Conservation (phyloP, 306 rosid species). For the Cicer judaicum region DNA sequence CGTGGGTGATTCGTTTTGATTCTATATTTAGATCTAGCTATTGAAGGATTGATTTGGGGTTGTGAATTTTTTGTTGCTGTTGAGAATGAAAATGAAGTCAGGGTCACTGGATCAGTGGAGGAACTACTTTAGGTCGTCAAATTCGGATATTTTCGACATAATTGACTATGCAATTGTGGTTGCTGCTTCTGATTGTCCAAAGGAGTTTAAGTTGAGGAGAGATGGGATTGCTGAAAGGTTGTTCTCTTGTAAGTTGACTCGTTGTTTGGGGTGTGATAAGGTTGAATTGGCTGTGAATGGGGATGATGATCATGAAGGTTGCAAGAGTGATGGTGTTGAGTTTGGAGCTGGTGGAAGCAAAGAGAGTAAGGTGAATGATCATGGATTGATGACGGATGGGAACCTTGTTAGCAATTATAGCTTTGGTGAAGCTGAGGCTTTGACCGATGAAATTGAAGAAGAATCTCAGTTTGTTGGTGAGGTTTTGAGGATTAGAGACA, state of each 20-base stretch:
- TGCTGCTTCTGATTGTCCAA: conserved; percentile 87
- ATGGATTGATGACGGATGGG: conserved; percentile 49
- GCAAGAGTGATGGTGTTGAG: conserved; percentile 52
- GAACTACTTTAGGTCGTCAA: conserved; percentile 68
- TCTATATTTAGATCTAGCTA: conserved; percentile 21
- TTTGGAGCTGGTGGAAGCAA: conserved; percentile 56
- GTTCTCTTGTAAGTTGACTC: conserved; percentile 58
- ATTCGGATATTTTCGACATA: conserved; percentile 73
- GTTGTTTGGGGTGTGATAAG: conserved; percentile 75
- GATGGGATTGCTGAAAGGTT: conserved; percentile 81
- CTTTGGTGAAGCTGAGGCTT: conserved; percentile 87
- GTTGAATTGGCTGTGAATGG: conserved; percentile 60
- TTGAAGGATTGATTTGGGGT: conserved; percentile 19
- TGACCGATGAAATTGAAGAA: conserved; percentile 86
- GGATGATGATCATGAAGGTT: conserved; percentile 43
- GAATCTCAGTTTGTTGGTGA: conserved; percentile 67
- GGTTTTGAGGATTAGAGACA: conserved; percentile 75
- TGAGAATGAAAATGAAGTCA: conserved; percentile 60
- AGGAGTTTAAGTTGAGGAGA: conserved; percentile 72
- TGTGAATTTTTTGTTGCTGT: background rate
- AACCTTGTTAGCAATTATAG: conserved; percentile 64
- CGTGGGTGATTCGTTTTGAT: conserved; percentile 43
- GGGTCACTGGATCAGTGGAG: conserved; percentile 85
- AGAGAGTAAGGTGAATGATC: conserved; percentile 73
- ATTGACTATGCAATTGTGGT: conserved; percentile 89